A percentile compares a stretch with the other conserved stretches of the same genome.
Evolutionary conservation across 2,329 filamentous ascomycete genomes (phyloP).

Genomic region (Lithohypha guttulata): DNA sequence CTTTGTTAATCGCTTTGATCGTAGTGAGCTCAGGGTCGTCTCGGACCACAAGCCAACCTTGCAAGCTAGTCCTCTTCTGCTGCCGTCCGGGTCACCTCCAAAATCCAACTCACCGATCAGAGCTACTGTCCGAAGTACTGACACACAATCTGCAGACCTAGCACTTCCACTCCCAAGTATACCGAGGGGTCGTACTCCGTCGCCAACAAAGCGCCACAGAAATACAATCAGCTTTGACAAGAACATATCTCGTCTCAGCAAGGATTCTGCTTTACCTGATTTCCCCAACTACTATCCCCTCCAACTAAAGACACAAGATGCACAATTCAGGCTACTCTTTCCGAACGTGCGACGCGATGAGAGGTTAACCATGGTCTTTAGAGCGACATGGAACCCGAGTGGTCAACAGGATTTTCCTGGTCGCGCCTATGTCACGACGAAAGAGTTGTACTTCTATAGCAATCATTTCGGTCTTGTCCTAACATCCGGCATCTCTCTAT

Average conservation of each 20-base stretch:
- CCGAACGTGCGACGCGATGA: constrained; percentile 67
- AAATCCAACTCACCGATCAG: constrained; percentile 16
- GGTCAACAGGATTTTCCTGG: constrained; percentile 70
- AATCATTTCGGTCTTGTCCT: constrained; percentile 86
- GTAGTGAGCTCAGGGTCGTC: constrained; percentile 37
- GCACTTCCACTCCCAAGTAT: constrained; percentile 16
- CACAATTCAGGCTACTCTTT: constrained; percentile 87
- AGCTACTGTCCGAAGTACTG: constrained; percentile 16
- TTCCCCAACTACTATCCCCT: constrained; percentile 68
- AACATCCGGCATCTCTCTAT: constrained; percentile 64
- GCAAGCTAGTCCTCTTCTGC: constrained; percentile 14
- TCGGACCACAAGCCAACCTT: constrained; percentile 21
- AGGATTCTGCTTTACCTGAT: constrained; percentile 30
- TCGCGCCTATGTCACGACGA: constrained; percentile 75
- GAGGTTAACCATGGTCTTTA: constrained; percentile 81
- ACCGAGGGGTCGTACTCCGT: constrained; percentile 19
- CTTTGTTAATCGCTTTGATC: constrained; percentile 51
- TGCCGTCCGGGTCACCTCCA: constrained; percentile 15
- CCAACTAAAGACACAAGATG: constrained; percentile 76
- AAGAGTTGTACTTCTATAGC: constrained; percentile 91
- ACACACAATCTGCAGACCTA: constrained; percentile 14
- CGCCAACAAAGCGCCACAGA: constrained; percentile 34
- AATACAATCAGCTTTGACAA: constrained; percentile 48
- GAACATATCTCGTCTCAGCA: constrained; percentile 28
- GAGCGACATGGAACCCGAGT: constrained; percentile 75